Conservation (phyloP, 495 filamentous ascomycete genomes). For the Hypoxylon fuscum region DNA sequence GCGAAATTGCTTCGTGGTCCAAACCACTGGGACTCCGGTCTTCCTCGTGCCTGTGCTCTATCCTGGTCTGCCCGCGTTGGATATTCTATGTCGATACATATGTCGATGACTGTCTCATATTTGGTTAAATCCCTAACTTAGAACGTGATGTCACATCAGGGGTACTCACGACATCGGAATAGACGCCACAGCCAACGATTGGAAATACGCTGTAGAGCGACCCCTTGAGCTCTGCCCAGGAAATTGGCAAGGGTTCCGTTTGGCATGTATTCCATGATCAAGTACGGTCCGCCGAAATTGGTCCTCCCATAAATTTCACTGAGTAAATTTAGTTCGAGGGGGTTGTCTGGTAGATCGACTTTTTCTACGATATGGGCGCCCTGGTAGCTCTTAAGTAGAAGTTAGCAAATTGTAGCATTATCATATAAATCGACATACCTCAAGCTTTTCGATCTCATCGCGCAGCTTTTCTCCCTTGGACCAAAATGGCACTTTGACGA, state of each 20-base stretch:
- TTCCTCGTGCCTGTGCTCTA: background rate
- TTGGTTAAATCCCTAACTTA: background rate
- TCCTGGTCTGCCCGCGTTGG: background rate
- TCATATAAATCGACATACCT: background rate
- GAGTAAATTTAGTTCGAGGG: background rate
- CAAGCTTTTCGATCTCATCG: background rate
- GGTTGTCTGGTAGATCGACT: background rate
- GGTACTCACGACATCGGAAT: background rate
- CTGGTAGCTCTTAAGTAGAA: background rate
- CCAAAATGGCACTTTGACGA: background rate
- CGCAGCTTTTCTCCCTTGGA: background rate
- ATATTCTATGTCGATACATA: constrained; percentile 1
- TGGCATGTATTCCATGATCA: background rate
- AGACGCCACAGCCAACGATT: background rate
- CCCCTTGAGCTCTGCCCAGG: background rate
- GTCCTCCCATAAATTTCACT: background rate
- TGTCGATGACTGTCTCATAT: background rate
- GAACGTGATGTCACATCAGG: too few species aligned
- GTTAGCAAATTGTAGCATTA: background rate
- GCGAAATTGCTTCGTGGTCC: background rate
- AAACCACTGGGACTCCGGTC: background rate
- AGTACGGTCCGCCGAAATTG: background rate
- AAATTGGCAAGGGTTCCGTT: background rate
- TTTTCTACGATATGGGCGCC: background rate
- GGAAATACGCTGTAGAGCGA: background rate